phyloP scores from a whole-genome alignment of 139 green algal genomes.

The Yamagishiella unicocca region DNA sequence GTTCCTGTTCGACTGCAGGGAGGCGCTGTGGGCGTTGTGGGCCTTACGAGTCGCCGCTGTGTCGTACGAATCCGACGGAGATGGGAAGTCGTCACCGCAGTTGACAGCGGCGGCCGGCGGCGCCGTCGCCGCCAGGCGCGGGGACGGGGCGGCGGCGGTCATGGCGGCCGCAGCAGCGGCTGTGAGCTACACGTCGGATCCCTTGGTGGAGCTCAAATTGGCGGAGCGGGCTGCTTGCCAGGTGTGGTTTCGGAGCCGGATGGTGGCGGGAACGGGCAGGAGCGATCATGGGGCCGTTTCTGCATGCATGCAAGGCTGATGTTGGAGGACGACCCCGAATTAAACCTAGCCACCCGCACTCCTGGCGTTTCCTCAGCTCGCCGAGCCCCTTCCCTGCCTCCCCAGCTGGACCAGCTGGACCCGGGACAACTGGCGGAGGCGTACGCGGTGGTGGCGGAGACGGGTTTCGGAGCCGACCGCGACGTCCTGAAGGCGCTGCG shows the following conservation, averaged over 20 bases:
- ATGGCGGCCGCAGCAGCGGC: background rate
- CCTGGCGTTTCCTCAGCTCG: background rate
- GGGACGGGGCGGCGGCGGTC: background rate
- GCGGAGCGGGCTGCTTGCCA: background rate
- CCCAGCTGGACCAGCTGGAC: constrained; percentile 16
- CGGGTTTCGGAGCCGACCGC: background rate
- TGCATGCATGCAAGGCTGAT: too few species aligned
- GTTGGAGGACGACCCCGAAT: too few species aligned
- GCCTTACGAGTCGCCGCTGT: constrained; percentile 2
- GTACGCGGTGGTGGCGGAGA: background rate
- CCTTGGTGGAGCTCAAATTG: constrained; percentile 39
- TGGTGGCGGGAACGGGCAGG: too few species aligned
- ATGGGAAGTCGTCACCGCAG: background rate
- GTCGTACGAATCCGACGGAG: background rate
- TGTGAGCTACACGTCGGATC: background rate
- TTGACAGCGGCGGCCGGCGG: background rate
- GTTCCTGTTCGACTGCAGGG: constrained; percentile 14
- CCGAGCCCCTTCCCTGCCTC: background rate
- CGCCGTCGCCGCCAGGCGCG: background rate
- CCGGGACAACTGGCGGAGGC: constrained; percentile 32
- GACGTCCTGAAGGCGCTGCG: constrained; percentile 8
- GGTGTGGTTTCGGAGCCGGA: constrained; percentile 10
- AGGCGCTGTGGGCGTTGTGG: constrained; percentile 41
- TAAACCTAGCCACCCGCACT: too few species aligned
- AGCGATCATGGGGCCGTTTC: too few species aligned